These are phyloP conservation scores for Trichoderma sp. DNA, from an alignment of 2,329 filamentous ascomycete genomes.

Conservation along the genomic window DNA sequence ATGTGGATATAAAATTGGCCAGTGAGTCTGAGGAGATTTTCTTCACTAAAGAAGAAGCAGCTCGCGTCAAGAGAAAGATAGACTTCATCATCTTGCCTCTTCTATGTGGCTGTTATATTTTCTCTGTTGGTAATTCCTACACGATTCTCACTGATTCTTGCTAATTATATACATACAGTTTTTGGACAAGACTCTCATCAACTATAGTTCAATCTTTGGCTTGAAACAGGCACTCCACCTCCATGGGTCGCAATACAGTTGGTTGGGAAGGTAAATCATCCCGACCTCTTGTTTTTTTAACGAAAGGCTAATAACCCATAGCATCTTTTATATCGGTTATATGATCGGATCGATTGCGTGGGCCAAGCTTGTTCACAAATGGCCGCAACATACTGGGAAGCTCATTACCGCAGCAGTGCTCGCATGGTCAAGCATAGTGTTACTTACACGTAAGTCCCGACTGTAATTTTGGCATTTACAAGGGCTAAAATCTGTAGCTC, in stretches of 20 bases:
- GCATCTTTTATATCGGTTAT: background rate
- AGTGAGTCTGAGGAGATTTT: background rate
- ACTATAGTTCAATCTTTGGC: background rate
- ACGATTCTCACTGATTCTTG: background rate
- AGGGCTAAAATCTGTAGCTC: background rate
- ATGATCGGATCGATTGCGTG: background rate
- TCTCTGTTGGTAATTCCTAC: background rate
- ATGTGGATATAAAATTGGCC: background rate
- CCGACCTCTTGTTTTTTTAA: background rate
- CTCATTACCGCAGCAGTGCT: background rate
- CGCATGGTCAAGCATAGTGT: background rate
- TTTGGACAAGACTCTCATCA: background rate
- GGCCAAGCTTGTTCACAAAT: background rate
- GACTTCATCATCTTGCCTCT: background rate
- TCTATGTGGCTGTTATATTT: background rate
- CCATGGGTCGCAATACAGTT: background rate
- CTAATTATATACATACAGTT: background rate
- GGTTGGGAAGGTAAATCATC: background rate
- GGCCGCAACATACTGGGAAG: background rate
- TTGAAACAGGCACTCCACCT: background rate
- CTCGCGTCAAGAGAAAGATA: background rate
- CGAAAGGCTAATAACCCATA: background rate
- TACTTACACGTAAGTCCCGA: background rate
- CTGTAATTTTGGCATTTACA: accelerated
- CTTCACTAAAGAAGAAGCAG: background rate